These are phyloP conservation scores for Polytrichum commune DNA, from an alignment of 225 moss, liverwort and hornwort genomes.

Conservation along the genomic window DNA sequence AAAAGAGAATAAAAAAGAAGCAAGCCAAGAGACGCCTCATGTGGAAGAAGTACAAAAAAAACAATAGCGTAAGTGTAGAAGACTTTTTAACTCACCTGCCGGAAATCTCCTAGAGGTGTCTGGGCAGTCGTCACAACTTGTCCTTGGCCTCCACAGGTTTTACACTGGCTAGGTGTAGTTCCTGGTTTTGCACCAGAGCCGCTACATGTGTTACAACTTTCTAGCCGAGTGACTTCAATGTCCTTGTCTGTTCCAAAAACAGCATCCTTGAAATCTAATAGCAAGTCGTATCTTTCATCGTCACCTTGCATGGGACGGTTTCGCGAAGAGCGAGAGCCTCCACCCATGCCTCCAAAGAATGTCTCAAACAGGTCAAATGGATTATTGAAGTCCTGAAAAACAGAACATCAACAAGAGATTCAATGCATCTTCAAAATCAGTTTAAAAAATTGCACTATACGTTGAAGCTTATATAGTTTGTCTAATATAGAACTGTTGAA, in stretches of 20 bases:
- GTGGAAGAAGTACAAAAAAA: too few relatives aligned
- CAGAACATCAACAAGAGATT: neutral
- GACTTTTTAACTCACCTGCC: slow-evolving; percentile 51
- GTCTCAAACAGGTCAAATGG: slow-evolving; percentile 98
- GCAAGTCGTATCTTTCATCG: slow-evolving; percentile 89
- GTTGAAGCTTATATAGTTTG: too few relatives aligned
- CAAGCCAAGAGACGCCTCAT: neutral
- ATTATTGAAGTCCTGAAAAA: slow-evolving; percentile 83
- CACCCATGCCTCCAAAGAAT: slow-evolving; percentile 96
- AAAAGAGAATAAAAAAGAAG: neutral
- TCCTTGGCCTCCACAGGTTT: slow-evolving; percentile 94
- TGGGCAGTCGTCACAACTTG: slow-evolving; percentile 97
- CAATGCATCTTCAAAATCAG: neutral
- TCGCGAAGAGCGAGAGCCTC: slow-evolving; percentile 56
- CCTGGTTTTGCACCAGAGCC: slow-evolving; percentile 97
- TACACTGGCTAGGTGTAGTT: slow-evolving; percentile 73
- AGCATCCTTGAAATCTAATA: slow-evolving; percentile 84
- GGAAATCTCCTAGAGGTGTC: slow-evolving; percentile 91
- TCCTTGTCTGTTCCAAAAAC: slow-evolving; percentile 92
- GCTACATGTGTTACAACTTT: slow-evolving; percentile 79
- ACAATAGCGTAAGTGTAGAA: neutral
- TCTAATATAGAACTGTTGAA: too few relatives aligned
- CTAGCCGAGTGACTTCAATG: slow-evolving; percentile 92
- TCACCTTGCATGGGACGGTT: slow-evolving; percentile 95
- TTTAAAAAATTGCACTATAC: too few relatives aligned